Conservation (phyloP, 2,329 filamentous ascomycete genomes). For the Fusarium buharicum region DNA sequence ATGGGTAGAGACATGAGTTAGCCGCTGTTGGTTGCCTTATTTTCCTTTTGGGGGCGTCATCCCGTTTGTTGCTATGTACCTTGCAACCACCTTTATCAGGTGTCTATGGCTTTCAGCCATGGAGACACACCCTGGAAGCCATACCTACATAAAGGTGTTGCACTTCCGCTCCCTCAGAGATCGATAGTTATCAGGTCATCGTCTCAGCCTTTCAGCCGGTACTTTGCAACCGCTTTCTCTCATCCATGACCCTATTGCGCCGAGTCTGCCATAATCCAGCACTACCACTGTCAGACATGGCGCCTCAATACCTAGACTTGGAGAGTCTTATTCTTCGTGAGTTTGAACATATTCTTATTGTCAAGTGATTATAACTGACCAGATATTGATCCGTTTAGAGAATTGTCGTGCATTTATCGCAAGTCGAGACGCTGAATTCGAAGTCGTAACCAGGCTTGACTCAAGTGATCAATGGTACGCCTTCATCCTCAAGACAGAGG, state of each 20-base stretch:
- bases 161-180: slow-evolving; percentile 13
- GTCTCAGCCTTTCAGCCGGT: neutral
- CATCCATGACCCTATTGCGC: slow-evolving; percentile 28
- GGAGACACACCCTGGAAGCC: slow-evolving; percentile 2
- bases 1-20: slow-evolving; percentile 11
- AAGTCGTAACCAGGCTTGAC: slow-evolving; percentile 42
- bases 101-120: neutral
- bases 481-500: slow-evolving; percentile 43
- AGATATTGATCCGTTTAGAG: slow-evolving; percentile 22
- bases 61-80: neutral
- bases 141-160: slow-evolving; percentile 25
- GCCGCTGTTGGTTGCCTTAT: slow-evolving; percentile 9
- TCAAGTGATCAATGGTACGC: slow-evolving; percentile 41
- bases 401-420: slow-evolving; percentile 45
- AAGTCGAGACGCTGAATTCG: slow-evolving; percentile 35
- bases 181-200: neutral
- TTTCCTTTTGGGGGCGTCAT: slow-evolving; percentile 4
- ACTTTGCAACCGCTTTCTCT: neutral
- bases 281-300: slow-evolving; percentile 22
- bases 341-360: neutral
- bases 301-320: slow-evolving; percentile 18
- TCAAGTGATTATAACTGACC: slow-evolving; percentile 5
- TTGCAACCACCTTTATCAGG: neutral
- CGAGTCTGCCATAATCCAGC: slow-evolving; percentile 9
- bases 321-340: slow-evolving; percentile 28